phyloP scores from a whole-genome alignment of 192 early-diverging fungal species.

The Rhizoclosmatium sp. region DNA sequence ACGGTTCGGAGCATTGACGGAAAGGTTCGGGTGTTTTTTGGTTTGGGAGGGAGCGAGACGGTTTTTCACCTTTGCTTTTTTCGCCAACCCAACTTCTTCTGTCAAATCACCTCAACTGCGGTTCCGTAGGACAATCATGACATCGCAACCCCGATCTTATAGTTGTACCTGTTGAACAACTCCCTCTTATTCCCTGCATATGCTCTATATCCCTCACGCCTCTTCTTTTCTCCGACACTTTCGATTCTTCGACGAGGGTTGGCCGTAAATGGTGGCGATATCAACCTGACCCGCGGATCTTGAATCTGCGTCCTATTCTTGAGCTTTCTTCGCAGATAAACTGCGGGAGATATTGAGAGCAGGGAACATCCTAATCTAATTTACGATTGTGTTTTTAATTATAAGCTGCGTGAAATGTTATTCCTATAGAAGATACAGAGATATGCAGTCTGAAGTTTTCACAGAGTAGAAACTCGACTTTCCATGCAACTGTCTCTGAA shows the following conservation, averaged over 20 bases:
- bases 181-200: neutral
- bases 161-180: too few relatives aligned
- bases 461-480: neutral
- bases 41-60: neutral
- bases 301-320: too few relatives aligned
- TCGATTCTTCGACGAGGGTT: conserved; percentile 15
- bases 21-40: neutral
- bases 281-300: neutral
- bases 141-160: too few relatives aligned
- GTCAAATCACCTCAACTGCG: neutral
- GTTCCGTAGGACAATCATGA: too few relatives aligned
- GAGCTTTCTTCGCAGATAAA: too few relatives aligned
- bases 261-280: conserved; percentile 16
- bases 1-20: neutral
- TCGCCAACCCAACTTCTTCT: neutral
- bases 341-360: too few relatives aligned
- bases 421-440: neutral
- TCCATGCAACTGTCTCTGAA: neutral
- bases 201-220: neutral
- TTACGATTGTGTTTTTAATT: too few relatives aligned
- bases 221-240: conserved; percentile 29
- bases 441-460: neutral
- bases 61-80: conserved; percentile 19
- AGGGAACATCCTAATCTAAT: too few relatives aligned
- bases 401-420: too few relatives aligned